phyloP scores from a whole-genome alignment of 345 rosid species.

The Citrus sp. region DNA sequence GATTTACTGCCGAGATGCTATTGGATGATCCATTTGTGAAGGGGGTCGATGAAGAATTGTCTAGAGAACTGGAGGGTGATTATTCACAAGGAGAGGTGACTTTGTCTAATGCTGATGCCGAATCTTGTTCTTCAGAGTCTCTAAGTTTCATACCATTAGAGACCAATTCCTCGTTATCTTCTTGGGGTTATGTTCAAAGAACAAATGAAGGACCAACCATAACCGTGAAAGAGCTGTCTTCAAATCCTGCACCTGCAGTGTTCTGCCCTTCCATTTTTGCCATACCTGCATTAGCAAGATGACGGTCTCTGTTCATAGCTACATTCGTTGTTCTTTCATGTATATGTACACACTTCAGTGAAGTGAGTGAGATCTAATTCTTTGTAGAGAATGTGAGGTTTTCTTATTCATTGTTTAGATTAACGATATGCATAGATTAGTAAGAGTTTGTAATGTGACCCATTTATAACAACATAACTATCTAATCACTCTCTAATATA shows the following conservation, averaged over 20 bases:
- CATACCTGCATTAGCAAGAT: neutral
- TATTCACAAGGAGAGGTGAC: neutral
- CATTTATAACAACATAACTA: no score
- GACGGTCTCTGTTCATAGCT: neutral
- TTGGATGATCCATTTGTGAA: constrained; percentile 23
- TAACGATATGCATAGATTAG: no score
- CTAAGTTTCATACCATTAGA: neutral
- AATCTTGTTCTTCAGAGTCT: neutral
- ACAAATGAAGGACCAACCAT: neutral
- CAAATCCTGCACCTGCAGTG: neutral
- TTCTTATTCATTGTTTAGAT: no score
- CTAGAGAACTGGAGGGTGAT: neutral
- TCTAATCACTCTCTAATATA: no score
- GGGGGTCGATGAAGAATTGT: constrained; percentile 7
- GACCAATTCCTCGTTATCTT: neutral
- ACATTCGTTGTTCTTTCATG: no score
- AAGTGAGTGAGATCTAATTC: no score
- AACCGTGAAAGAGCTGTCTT: neutral
- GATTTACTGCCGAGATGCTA: constrained; percentile 30
- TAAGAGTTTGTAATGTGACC: no score
- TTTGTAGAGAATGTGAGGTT: no score
- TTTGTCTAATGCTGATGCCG: neutral
- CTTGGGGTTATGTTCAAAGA: neutral
- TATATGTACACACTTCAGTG: no score
- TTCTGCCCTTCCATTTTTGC: neutral